Conservation (phyloP, 176 grass and related monocot genomes). For the Aegilops sharonensis region DNA sequence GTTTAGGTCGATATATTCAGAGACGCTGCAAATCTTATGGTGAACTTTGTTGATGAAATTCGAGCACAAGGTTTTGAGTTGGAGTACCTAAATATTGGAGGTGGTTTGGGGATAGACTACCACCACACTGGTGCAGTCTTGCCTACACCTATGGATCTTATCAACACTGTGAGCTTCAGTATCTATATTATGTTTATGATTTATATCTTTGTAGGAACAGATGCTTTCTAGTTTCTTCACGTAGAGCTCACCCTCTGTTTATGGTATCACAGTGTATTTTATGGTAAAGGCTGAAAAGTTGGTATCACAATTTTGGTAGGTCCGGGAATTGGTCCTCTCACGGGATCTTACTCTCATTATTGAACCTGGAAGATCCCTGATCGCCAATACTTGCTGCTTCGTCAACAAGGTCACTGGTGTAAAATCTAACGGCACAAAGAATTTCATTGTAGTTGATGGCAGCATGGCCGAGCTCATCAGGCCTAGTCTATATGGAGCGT, state of each 20-base stretch:
- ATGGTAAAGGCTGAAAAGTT: background rate
- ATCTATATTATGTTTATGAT: conserved; percentile 24
- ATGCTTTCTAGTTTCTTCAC: background rate
- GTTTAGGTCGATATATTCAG: conserved; percentile 94
- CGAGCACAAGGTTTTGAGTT: conserved; percentile 85
- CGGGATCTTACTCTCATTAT: conserved; percentile 89
- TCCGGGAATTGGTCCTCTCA: conserved; percentile 84
- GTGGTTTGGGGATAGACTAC: conserved; percentile 97
- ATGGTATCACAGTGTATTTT: background rate
- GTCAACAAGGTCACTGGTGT: conserved; percentile 90
- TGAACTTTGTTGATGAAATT: conserved; percentile 92
- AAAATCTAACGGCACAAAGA: conserved; percentile 95
- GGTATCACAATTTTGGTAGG: conserved; percentile 37
- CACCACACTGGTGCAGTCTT: conserved; percentile 69
- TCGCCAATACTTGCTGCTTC: conserved; percentile 92
- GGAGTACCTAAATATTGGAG: conserved; percentile 94
- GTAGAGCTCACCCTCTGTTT: background rate
- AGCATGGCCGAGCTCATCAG: conserved; percentile 99
- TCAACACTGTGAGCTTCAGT: conserved; percentile 72
- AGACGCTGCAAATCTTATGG: conserved; percentile 95
- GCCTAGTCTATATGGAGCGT: conserved; percentile 97
- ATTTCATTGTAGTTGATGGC: conserved; percentile 93
- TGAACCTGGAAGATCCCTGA: conserved; percentile 94
- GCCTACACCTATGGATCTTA: conserved; percentile 94
- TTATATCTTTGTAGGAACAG: background rate